Conservation (phyloP, 306 rosid genomes). For the Dryas alaskensis region DNA sequence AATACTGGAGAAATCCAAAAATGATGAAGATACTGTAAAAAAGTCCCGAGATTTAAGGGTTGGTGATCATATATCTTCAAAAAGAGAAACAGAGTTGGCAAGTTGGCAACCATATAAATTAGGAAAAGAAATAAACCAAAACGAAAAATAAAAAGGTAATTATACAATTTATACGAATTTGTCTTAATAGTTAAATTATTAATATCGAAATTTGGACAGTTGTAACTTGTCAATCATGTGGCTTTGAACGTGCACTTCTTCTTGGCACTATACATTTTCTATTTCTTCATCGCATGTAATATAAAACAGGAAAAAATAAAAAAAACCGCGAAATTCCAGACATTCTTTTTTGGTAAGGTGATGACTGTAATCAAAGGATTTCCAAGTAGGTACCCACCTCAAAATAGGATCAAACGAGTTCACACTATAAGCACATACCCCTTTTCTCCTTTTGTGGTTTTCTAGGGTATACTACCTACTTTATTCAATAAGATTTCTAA, state of each 20-base stretch:
- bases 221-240: no score
- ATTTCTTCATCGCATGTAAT: not conserved
- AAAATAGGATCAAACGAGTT: not conserved
- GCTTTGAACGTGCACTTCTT: not conserved
- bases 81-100: no score
- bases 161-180: no score
- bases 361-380: not conserved
- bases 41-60: no score
- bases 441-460: no score
- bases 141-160: not conserved
- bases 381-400: not conserved
- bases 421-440: not conserved
- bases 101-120: not conserved
- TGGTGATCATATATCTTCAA: no score
- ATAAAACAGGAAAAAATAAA: not conserved
- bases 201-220: not conserved
- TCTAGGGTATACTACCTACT: no score
- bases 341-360: not conserved
- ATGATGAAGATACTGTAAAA: no score
- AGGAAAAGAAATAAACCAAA: not conserved
- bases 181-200: not conserved
- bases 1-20: no score
- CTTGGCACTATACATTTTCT: not conserved
- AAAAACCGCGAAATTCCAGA: not conserved
- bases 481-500: no score